Evolutionary conservation across 2,329 filamentous ascomycete genomes (phyloP).

Genomic region (Onygenales sp.): DNA sequence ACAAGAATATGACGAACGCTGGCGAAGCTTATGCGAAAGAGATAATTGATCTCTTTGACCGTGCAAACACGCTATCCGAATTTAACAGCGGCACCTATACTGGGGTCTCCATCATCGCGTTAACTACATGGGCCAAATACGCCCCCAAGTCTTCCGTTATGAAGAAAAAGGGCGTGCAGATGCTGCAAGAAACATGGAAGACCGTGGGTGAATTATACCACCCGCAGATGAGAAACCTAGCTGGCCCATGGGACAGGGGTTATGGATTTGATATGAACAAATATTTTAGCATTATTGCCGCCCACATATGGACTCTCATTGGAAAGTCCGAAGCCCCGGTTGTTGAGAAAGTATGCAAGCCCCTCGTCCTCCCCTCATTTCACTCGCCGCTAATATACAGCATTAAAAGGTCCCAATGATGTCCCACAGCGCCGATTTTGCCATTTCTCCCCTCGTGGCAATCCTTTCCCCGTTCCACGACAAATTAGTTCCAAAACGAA

Average conservation of each 20-base stretch:
- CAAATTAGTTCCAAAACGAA: conserved; percentile 21
- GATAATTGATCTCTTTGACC: conserved; percentile 48
- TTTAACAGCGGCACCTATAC: conserved; percentile 57
- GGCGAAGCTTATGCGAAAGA: conserved; percentile 49
- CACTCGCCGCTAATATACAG: not conserved
- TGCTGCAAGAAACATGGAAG: conserved; percentile 47
- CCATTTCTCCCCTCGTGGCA: conserved; percentile 38
- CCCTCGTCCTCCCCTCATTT: not conserved
- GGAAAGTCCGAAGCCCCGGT: conserved; percentile 29
- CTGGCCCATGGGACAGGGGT: conserved; percentile 54
- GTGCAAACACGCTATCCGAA: conserved; percentile 49
- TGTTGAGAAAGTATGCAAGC: conserved; percentile 32
- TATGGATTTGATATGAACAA: conserved; percentile 57
- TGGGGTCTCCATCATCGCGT: conserved; percentile 50
- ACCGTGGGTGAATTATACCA: conserved; percentile 47
- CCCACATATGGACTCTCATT: conserved; percentile 49
- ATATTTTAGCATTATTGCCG: conserved; percentile 49
- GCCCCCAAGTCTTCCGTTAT: conserved; percentile 45
- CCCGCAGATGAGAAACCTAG: conserved; percentile 50
- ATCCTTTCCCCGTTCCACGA: conserved; percentile 14
- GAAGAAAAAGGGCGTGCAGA: conserved; percentile 40
- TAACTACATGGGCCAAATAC: conserved; percentile 53
- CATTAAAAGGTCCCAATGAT: not conserved
- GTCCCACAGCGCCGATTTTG: conserved; percentile 35
- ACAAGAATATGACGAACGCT: conserved; percentile 49